These are phyloP conservation scores for Colletotrichum godetiae DNA, from an alignment of 2,329 filamentous ascomycete species.

Conservation along the genomic window DNA sequence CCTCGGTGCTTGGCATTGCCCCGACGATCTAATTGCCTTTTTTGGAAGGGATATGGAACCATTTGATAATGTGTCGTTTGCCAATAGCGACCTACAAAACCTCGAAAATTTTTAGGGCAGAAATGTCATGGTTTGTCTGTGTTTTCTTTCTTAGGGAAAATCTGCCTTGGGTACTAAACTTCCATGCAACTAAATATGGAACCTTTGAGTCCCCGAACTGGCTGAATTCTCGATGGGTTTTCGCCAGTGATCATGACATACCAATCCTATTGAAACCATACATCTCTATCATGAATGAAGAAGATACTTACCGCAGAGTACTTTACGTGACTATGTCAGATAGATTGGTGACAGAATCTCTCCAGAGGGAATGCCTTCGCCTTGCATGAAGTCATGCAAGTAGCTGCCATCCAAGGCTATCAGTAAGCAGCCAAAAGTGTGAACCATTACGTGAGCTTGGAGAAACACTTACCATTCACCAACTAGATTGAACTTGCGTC, in stretches of 20 bases:
- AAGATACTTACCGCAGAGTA: too few species aligned
- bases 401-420: background rate
- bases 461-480: background rate
- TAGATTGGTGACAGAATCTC: background rate
- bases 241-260: background rate
- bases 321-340: too few species aligned
- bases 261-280: background rate
- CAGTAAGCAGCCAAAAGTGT: background rate
- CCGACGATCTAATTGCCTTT: conserved; percentile 16
- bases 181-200: too few species aligned
- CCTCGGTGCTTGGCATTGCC: conserved; percentile 14
- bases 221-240: too few species aligned
- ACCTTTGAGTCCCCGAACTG: too few species aligned
- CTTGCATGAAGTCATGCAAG: background rate
- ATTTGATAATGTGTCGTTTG: background rate
- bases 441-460: background rate
- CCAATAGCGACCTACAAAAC: background rate
- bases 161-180: too few species aligned
- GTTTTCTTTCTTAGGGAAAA: too few species aligned
- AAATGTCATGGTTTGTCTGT: too few species aligned
- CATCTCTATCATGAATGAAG: background rate
- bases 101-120: background rate
- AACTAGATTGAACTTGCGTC: background rate
- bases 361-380: background rate
- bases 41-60: conserved; percentile 1